These are phyloP conservation scores for Candida dajiaensis DNA, from an alignment of 805 yeast genomes.

Conservation along the genomic window DNA sequence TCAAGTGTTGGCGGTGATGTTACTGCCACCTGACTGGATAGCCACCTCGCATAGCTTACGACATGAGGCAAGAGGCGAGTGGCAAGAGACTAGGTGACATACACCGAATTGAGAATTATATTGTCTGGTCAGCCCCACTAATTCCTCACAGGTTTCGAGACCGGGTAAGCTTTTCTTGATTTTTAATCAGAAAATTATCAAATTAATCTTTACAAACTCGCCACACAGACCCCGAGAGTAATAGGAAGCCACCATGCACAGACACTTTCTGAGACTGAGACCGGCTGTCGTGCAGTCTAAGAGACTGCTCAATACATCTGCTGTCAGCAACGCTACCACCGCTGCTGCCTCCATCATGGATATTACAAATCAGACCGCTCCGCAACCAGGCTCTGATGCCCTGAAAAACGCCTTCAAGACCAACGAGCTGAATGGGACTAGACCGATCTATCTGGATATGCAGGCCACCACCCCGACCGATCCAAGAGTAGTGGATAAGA, in stretches of 20 bases:
- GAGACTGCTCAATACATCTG: conserved; percentile 13
- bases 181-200: background rate
- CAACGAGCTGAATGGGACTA: conserved; percentile 48
- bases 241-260: background rate
- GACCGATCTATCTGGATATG: conserved; percentile 95
- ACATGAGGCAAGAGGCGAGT: no score
- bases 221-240: no score
- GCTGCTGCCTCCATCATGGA: conserved; percentile 9
- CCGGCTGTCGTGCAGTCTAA: background rate
- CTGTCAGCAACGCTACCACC: conserved; percentile 14
- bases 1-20: no score
- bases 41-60: no score
- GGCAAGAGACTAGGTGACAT: no score
- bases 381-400: conserved; percentile 25
- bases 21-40: no score
- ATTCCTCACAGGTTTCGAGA: background rate
- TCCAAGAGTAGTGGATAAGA: conserved; percentile 88
- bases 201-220: no score
- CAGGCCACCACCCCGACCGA: conserved; percentile 99
- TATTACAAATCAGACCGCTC: conserved; percentile 4
- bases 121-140: background rate
- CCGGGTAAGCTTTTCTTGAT: background rate
- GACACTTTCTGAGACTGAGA: background rate
- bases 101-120: no score
- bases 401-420: conserved; percentile 33